These are phyloP conservation scores for Yamadazyma siamensis DNA, from an alignment of 1,139 yeast species.

Conservation along the genomic window DNA sequence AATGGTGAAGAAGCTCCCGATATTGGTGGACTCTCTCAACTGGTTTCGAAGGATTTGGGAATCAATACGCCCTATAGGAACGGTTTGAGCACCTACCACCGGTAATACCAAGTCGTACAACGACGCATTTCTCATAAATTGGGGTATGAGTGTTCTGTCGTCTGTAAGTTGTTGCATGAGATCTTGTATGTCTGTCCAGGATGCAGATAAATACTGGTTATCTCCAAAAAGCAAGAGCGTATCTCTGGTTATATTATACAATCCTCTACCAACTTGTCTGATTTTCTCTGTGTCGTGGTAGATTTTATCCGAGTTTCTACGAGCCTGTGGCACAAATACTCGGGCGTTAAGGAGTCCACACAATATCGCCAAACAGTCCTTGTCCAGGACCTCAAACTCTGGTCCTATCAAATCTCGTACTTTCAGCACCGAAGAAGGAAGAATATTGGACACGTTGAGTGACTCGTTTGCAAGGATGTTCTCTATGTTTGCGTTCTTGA, in stretches of 20 bases:
- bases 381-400: conserved; percentile 18
- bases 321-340: not conserved
- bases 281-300: conserved; percentile 13
- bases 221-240: conserved; percentile 21
- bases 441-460: not conserved
- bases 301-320: not conserved
- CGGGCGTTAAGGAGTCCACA: conserved; percentile 20
- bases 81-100: conserved; percentile 21
- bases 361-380: conserved; percentile 20
- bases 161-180: conserved; percentile 16
- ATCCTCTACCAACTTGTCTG: conserved; percentile 11
- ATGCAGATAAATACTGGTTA: conserved; percentile 24
- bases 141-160: conserved; percentile 20
- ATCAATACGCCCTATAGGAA: conserved; percentile 6
- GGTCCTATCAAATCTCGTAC: conserved; percentile 16
- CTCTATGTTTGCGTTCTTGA: conserved; percentile 5
- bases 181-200: conserved; percentile 24
- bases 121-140: conserved; percentile 31
- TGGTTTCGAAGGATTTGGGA: conserved; percentile 8
- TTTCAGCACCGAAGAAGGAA: conserved; percentile 2
- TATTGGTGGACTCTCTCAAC: conserved; percentile 24
- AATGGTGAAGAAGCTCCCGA: conserved; percentile 40
- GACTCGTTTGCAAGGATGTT: conserved; percentile 3
- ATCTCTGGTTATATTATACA: conserved; percentile 11
- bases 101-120: conserved; percentile 29